Percentiles rank a stretch among this genome's conserved stretches.
Conservation (phyloP, 2,329 filamentous ascomycete species). For the Aspergillus fumigatiaffinis region DNA sequence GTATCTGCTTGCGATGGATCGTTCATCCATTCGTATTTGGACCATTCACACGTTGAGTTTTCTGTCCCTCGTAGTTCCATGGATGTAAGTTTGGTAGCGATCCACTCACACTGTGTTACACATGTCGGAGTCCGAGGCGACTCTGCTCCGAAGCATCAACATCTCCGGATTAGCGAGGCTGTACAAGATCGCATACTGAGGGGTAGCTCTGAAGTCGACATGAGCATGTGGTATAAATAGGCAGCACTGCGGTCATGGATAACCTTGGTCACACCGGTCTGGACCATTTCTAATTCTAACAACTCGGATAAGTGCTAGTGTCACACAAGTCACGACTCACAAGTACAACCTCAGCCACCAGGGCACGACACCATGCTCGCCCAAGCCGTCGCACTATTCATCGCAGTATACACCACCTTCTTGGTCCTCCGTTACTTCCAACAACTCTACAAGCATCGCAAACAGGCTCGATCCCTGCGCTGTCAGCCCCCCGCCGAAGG, state of each 20-base stretch:
- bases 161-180: too few species aligned
- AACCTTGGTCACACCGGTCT: not conserved
- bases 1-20: not conserved
- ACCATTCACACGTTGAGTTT: not conserved
- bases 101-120: too few species aligned
- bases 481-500: constrained; percentile 20
- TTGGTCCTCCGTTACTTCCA: constrained; percentile 20
- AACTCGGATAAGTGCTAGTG: not conserved
- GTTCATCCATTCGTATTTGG: not conserved
- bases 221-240: too few species aligned
- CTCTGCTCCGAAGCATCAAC: too few species aligned
- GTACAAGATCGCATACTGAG: not conserved
- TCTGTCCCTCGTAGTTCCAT: not conserved
- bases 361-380: constrained; percentile 18
- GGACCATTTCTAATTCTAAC: not conserved
- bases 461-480: constrained; percentile 21
- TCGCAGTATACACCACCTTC: constrained; percentile 18
- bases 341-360: not conserved
- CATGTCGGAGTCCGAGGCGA: too few species aligned
- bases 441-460: constrained; percentile 19
- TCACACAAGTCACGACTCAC: not conserved
- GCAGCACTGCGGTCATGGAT: not conserved
- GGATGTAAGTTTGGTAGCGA: too few species aligned
- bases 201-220: not conserved
- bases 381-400: constrained; percentile 15